A percentile compares a stretch with the other conserved stretches of the same genome.
phyloP scores from a whole-genome alignment of 2,329 filamentous ascomycete species.

The Penicillium sp. region DNA sequence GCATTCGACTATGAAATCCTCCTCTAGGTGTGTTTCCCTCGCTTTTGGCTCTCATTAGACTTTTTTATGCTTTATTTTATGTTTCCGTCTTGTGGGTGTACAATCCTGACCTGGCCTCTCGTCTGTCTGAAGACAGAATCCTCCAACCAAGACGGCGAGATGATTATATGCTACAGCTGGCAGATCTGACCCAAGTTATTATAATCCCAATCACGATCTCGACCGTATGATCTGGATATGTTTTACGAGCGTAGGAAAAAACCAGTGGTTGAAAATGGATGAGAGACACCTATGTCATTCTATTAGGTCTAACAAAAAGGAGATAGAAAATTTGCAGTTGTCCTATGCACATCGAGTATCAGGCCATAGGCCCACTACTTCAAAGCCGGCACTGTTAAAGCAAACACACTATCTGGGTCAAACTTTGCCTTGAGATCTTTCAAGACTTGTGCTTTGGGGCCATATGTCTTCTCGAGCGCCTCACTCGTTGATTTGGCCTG shows the following conservation, averaged over 20 bases:
- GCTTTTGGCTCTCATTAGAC: too few species aligned
- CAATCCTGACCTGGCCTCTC: too few species aligned
- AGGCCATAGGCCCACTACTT: not conserved
- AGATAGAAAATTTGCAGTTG: not conserved
- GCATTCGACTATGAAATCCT: too few species aligned
- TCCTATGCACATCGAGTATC: not conserved
- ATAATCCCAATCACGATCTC: slow-evolving; percentile 25
- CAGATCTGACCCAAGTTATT: slow-evolving; percentile 9
- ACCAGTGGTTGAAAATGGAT: slow-evolving; percentile 25
- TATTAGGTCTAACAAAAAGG: not conserved
- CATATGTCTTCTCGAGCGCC: slow-evolving; percentile 21
- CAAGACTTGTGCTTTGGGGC: slow-evolving; percentile 23
- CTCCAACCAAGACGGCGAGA: not conserved
- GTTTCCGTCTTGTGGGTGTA: too few species aligned
- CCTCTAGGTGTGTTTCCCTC: too few species aligned
- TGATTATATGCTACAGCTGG: not conserved
- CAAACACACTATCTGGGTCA: slow-evolving; percentile 25
- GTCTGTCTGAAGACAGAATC: too few species aligned
- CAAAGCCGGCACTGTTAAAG: slow-evolving; percentile 14
- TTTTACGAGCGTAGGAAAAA: slow-evolving; percentile 34
- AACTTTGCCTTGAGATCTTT: slow-evolving; percentile 20
- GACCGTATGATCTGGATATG: slow-evolving; percentile 36
- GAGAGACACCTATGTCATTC: not conserved
- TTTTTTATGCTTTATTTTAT: too few species aligned
- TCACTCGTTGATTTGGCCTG: not conserved